Evolutionary conservation across 1,284 basidiomycete genomes (phyloP).

Genomic region (Athelia psychrophila): DNA sequence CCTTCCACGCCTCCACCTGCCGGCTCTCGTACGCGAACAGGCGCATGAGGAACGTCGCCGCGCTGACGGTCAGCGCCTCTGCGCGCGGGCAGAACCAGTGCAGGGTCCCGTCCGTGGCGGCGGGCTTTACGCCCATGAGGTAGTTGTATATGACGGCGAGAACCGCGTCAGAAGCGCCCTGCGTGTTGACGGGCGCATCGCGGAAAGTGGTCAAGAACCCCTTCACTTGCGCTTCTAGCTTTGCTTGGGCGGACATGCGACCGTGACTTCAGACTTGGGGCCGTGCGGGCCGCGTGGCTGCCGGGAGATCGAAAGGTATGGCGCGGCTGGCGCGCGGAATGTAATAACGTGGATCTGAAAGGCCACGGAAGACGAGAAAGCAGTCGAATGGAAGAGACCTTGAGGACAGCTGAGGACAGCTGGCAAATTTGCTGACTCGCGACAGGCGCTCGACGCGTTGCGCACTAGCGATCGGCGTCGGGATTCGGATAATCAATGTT

Average conservation of each 20-base stretch:
- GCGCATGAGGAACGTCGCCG: conserved; percentile 77
- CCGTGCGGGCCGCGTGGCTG: too few species aligned
- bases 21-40: conserved; percentile 73
- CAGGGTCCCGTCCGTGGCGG: conserved; percentile 33
- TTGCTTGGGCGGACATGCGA: conserved; percentile 21
- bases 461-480: neutral
- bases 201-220: conserved; percentile 47
- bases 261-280: neutral
- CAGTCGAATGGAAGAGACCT: neutral
- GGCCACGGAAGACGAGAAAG: neutral
- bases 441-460: conserved; percentile 3
- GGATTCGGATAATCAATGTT: neutral
- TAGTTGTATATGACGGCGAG: conserved; percentile 54
- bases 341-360: neutral
- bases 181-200: conserved; percentile 52
- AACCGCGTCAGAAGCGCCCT: conserved; percentile 43
- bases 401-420: neutral
- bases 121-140: conserved; percentile 44
- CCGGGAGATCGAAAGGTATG: neutral
- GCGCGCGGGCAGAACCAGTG: conserved; percentile 77
- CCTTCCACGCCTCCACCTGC: conserved; percentile 62
- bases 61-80: conserved; percentile 46
- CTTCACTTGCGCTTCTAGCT: conserved; percentile 35
- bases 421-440: neutral
- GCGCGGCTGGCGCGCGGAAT: neutral